phyloP scores from a whole-genome alignment of 306 rosid genomes.

The Inga oerstediana region DNA sequence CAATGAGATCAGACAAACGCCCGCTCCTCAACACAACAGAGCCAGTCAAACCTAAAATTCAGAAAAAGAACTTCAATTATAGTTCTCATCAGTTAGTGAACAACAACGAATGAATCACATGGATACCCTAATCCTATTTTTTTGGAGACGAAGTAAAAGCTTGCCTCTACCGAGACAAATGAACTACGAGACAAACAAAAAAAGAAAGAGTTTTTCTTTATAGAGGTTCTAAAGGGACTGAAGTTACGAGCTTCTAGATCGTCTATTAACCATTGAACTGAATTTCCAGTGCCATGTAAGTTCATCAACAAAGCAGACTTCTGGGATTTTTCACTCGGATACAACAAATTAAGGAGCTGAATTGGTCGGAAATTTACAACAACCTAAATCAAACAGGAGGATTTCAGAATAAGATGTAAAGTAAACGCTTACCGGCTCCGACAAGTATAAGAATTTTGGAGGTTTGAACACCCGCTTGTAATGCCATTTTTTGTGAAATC shows the following conservation, averaged over 20 bases:
- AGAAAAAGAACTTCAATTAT: background rate
- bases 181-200: background rate
- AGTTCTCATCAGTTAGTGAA: background rate
- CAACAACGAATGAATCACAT: background rate
- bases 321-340: background rate
- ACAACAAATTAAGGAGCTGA: background rate
- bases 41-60: constrained; percentile 67
- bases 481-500: constrained; percentile 49
- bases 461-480: constrained; percentile 61
- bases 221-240: background rate
- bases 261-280: background rate
- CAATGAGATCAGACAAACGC: constrained; percentile 59
- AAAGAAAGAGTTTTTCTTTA: background rate
- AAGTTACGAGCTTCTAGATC: background rate
- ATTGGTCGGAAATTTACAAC: background rate
- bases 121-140: background rate
- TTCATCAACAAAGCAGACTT: background rate
- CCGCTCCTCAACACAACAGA: constrained; percentile 74
- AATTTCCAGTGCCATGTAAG: background rate
- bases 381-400: background rate
- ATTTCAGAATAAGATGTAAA: background rate
- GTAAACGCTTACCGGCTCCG: constrained; percentile 62
- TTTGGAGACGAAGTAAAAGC: background rate
- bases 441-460: constrained; percentile 82
- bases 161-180: background rate